Base-by-base conservation (phyloP, 306 rosid genomes). In the Gastrolobium bilobum region DNA sequence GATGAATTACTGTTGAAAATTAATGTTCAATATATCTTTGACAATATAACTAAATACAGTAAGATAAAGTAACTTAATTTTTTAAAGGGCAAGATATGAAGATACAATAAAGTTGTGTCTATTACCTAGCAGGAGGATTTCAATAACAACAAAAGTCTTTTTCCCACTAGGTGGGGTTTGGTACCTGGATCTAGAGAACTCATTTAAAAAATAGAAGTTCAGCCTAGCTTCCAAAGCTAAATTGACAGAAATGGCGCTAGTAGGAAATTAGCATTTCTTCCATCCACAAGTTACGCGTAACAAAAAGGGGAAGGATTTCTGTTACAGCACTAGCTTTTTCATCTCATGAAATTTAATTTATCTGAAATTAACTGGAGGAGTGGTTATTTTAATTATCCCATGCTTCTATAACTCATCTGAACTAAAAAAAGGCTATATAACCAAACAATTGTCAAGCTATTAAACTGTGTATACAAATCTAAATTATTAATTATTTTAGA, bases 21-120 rank as follows among this genome's bases (percentile, higher is more conserved):
- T 4, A 61, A 13, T 35, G 63, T 51, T 52, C 35, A 9, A 9
- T 35, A 2, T 20, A 10, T 63, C 38, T 20, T 61, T 61, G 13
- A 6, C 0, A 9, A 46, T 29, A 29, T 42, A 40, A 26, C 37
- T 35, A 10, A 10, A 38, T 20, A 38, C 10, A 4, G 11, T 2
- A 35, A 14, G 53, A 38, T 63, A 13, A 38, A 26, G 15, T n/a
- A 43, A 38, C 54, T 40, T 6, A 39, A 20, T 0, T 46, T 73
- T 51, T 75, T 57, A 6, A 75, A 38, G 71, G 47, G 54, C 56
- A 44, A 26, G 56, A 75, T 10, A 14, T 13, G 7, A 33, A 68
- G 33, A 78, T 57, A 57, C 51, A 56, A 33, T 40, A 43, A 52
- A 39, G 10, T 38, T 40, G 53, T 48, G 71, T 38, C 38, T 75